These are phyloP conservation scores for Saccharomyces hybrid DNA, from an alignment of 1,139 yeast genomes.

Conservation along the genomic window DNA sequence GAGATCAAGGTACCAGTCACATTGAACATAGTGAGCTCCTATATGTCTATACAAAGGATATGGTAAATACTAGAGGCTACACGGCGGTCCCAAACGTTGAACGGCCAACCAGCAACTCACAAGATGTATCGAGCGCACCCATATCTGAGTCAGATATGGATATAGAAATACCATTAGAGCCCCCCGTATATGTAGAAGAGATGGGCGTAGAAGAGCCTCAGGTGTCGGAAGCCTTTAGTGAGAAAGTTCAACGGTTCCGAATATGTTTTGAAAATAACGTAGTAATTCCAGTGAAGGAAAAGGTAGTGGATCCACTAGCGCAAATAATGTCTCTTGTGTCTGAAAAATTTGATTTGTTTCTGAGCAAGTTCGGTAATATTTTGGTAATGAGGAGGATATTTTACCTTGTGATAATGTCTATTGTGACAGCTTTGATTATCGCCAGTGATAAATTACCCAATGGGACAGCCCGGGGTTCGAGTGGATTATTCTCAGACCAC, in stretches of 20 bases:
- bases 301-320: constrained; percentile 27
- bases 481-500: constrained; percentile 61
- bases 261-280: constrained; percentile 15
- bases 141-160: not conserved
- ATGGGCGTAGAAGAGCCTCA: not conserved
- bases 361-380: constrained; percentile 76
- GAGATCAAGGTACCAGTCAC: not conserved
- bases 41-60: not conserved
- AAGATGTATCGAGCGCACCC: not conserved
- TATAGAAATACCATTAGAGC: constrained; percentile 1
- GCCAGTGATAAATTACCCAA: constrained; percentile 43
- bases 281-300: constrained; percentile 20
- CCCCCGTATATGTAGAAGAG: constrained; percentile 3
- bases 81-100: not conserved
- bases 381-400: constrained; percentile 69
- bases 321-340: constrained; percentile 28
- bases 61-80: not conserved
- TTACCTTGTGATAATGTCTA: constrained; percentile 59
- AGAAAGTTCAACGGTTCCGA: constrained; percentile 15
- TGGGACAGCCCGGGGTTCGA: constrained; percentile 42
- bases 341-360: constrained; percentile 46
- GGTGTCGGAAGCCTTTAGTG: not conserved
- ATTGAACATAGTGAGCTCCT: not conserved
- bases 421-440: constrained; percentile 50
- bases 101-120: not conserved